These are phyloP conservation scores for Aspergillus pseudonomiae DNA, from an alignment of 2,329 filamentous ascomycete species.

Conservation along the genomic window DNA sequence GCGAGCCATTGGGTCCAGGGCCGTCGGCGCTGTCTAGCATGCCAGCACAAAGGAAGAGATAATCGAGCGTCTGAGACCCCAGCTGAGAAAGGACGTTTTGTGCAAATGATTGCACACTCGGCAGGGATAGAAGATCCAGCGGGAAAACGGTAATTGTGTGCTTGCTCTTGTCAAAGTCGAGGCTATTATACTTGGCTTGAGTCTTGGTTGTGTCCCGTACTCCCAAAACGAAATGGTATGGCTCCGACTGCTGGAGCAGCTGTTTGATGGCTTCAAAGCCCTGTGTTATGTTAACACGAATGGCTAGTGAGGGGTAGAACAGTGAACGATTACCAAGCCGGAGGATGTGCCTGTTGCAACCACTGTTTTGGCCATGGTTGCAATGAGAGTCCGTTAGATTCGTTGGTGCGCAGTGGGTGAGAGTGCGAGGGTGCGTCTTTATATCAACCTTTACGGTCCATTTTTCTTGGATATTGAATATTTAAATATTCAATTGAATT, in stretches of 20 bases:
- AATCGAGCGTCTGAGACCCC: background rate
- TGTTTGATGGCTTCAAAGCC: constrained; percentile 32
- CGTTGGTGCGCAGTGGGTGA: background rate
- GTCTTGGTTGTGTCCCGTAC: constrained; percentile 18
- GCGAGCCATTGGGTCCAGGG: background rate
- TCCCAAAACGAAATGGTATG: constrained; percentile 29
- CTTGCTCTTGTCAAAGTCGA: background rate
- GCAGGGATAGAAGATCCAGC: background rate
- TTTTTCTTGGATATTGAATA: no score
- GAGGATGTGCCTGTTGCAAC: background rate
- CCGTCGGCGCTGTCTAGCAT: background rate
- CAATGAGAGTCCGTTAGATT: background rate
- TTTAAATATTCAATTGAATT: no score
- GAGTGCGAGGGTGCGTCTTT: no score
- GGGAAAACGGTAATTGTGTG: background rate
- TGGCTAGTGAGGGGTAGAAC: background rate
- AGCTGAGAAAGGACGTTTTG: background rate
- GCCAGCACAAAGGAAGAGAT: background rate
- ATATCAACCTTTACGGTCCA: no score
- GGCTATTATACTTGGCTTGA: background rate
- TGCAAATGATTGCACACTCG: background rate
- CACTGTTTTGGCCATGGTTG: background rate
- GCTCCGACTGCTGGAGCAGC: constrained; percentile 23
- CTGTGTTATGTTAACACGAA: constrained; percentile 10
- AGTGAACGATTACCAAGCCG: background rate